Percentiles rank a stretch among this genome's conserved stretches.
These are phyloP conservation scores for Plantago major DNA, from an alignment of 257 asterid species.

Conservation along the genomic window DNA sequence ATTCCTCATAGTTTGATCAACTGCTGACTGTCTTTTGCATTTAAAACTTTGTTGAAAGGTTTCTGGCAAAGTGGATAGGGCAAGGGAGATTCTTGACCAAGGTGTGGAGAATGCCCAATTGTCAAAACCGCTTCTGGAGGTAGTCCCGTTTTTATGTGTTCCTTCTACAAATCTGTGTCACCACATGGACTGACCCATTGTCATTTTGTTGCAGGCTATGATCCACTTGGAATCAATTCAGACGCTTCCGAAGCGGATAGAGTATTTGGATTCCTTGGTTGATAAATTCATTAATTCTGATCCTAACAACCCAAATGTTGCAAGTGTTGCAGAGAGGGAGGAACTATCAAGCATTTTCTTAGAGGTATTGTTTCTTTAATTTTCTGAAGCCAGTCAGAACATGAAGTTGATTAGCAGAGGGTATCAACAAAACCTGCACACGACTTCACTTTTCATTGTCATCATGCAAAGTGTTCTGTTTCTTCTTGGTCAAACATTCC, in stretches of 20 bases:
- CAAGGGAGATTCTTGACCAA: slow-evolving; percentile 49
- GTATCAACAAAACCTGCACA: neutral
- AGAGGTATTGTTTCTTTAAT: slow-evolving; percentile 53
- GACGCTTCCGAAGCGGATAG: slow-evolving; percentile 75
- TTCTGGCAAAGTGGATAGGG: slow-evolving; percentile 50
- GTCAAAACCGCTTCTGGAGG: slow-evolving; percentile 95
- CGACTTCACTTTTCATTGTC: neutral
- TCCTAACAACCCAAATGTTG: slow-evolving; percentile 47
- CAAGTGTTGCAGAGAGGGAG: slow-evolving; percentile 80
- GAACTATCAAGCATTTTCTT: slow-evolving; percentile 88
- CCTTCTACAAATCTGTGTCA: slow-evolving; percentile 7
- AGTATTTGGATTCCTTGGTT: slow-evolving; percentile 73
- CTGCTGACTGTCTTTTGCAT: slow-evolving; percentile 2
- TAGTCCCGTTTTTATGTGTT: slow-evolving; percentile 21
- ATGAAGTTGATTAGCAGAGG: neutral
- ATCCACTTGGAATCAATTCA: slow-evolving; percentile 93
- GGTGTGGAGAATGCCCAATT: slow-evolving; percentile 71
- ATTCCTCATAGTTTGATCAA: neutral
- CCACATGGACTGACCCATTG: neutral
- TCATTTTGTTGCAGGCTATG: slow-evolving; percentile 59
- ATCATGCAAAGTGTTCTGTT: neutral
- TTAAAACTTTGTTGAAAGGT: slow-evolving; percentile 38
- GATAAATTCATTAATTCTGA: slow-evolving; percentile 59
- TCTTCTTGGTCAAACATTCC: neutral
- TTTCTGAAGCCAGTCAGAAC: neutral